These are phyloP conservation scores for Blastobotrys muscicola DNA, from an alignment of 805 yeast genomes.

Conservation along the genomic window DNA sequence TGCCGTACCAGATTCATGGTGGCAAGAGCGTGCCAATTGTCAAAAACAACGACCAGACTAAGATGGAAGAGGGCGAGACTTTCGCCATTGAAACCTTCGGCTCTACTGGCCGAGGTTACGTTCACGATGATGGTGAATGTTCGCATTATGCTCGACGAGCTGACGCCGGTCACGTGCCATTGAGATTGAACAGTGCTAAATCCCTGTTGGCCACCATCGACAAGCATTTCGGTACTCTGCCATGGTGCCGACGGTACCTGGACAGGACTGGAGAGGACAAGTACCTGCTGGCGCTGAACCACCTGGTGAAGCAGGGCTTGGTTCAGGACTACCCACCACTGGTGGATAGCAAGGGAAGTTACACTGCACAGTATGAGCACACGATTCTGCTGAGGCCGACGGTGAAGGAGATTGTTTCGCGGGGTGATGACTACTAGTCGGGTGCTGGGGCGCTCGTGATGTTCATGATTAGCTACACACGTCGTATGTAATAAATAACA, in stretches of 20 bases:
- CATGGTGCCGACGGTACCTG: constrained; percentile 92
- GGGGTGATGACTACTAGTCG: constrained; percentile 93
- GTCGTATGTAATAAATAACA: constrained; percentile 29
- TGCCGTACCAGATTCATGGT: constrained; percentile 76
- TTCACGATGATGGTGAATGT: constrained; percentile 78
- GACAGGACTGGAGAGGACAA: constrained; percentile 90
- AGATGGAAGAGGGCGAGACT: constrained; percentile 98
- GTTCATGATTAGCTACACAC: no score
- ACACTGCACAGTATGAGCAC: constrained; percentile 96
- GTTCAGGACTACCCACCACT: constrained; percentile 93
- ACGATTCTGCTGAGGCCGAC: constrained; percentile 85
- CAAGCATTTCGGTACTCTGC: constrained; percentile 82
- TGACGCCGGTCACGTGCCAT: constrained; percentile 41
- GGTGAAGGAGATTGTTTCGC: constrained; percentile 85
- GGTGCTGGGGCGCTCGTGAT: no score
- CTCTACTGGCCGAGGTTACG: constrained; percentile 90
- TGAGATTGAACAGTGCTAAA: constrained; percentile 59
- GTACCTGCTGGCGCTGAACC: constrained; percentile 78
- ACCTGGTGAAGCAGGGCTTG: constrained; percentile 74
- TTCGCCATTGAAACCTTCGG: constrained; percentile 99
- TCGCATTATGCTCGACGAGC: constrained; percentile 77
- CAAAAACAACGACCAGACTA: constrained; percentile 83
- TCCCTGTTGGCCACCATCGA: constrained; percentile 61
- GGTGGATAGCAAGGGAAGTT: constrained; percentile 70
- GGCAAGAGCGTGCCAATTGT: constrained; percentile 97